phyloP scores from a whole-genome alignment of 495 filamentous ascomycete species.

The Neurospora sublineolata region DNA sequence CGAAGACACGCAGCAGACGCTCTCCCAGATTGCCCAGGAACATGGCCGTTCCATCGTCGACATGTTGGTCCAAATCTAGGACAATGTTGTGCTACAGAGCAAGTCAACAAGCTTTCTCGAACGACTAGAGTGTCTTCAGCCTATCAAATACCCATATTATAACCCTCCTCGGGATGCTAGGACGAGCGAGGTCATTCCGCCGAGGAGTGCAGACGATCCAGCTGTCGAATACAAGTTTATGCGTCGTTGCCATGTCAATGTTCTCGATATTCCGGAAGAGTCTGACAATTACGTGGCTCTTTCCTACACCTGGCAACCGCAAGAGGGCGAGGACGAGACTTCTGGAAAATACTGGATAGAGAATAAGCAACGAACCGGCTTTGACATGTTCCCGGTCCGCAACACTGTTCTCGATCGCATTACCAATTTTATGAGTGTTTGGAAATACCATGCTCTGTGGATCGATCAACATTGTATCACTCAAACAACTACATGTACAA shows the following conservation, averaged over 20 bases:
- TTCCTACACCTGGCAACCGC: neutral
- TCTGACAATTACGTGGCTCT: neutral
- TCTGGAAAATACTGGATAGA: neutral
- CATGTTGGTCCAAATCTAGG: neutral
- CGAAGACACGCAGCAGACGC: neutral
- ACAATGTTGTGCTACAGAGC: neutral
- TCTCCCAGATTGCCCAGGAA: neutral
- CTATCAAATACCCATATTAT: neutral
- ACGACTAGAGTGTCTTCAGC: neutral
- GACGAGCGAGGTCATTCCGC: neutral
- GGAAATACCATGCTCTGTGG: neutral
- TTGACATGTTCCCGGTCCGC: neutral
- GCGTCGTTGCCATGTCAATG: neutral
- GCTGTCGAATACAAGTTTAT: neutral
- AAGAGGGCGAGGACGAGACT: neutral
- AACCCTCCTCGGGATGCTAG: neutral
- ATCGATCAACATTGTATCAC: neutral
- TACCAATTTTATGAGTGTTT: neutral
- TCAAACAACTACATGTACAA: neutral
- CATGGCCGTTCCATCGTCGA: neutral
- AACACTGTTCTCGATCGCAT: neutral
- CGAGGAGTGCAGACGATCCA: neutral
- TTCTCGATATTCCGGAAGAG: neutral
- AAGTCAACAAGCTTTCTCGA: neutral
- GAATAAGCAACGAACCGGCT: neutral